Conservation (phyloP, 805 yeast species). For the Candida khao-thaluensis region DNA sequence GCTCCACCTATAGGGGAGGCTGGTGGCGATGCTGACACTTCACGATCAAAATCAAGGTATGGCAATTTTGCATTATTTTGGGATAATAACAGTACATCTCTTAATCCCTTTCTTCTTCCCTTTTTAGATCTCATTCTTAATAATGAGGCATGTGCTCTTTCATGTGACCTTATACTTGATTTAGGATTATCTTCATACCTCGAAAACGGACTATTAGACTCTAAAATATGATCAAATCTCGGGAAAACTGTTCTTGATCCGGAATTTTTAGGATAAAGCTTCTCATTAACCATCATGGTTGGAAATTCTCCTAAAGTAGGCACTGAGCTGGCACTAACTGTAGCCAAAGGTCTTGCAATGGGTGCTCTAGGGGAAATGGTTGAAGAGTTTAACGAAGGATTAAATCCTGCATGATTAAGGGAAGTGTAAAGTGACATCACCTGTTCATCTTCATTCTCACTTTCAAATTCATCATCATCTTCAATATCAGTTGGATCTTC, state of each 20-base stretch:
- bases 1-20: slow-evolving; percentile 21
- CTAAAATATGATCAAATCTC: slow-evolving; percentile 6
- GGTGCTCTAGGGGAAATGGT: slow-evolving; percentile 20
- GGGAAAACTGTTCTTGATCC: slow-evolving; percentile 14
- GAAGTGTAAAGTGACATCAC: slow-evolving; percentile 68
- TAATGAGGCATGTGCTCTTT: slow-evolving; percentile 65
- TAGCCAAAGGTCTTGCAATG: slow-evolving; percentile 16
- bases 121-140: slow-evolving; percentile 56
- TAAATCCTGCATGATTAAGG: slow-evolving; percentile 33
- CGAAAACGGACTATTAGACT: slow-evolving; percentile 7
- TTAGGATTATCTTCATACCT: slow-evolving; percentile 27
- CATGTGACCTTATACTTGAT: slow-evolving; percentile 45
- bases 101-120: slow-evolving; percentile 47
- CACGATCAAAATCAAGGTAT: slow-evolving; percentile 19
- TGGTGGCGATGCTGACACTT: slow-evolving; percentile 15
- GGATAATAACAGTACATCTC: slow-evolving; percentile 27
- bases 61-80: slow-evolving; percentile 22
- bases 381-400: slow-evolving; percentile 24
- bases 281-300: slow-evolving; percentile 32
- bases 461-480: slow-evolving; percentile 22
- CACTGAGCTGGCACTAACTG: slow-evolving; percentile 24
- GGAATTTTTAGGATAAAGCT: slow-evolving; percentile 23
- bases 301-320: slow-evolving; percentile 47
- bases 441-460: slow-evolving; percentile 60
- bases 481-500: slow-evolving; percentile 13